These are phyloP conservation scores for Anethum foeniculum DNA, from an alignment of 140 eudicot species.

Conservation along the genomic window DNA sequence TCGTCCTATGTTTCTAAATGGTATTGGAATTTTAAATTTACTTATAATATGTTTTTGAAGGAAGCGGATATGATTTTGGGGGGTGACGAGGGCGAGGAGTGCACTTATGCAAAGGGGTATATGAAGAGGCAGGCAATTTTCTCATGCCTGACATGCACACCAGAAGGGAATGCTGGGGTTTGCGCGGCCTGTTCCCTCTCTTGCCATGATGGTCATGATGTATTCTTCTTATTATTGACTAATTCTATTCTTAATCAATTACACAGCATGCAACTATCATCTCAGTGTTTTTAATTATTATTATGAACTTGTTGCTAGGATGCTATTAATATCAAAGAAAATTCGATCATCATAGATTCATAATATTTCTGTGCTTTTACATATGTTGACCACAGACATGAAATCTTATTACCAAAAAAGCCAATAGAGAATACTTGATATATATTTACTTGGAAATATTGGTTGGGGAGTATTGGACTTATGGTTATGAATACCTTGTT, in stretches of 20 bases:
- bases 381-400: neutral
- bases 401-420: neutral
- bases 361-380: neutral
- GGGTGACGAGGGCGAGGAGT: conserved; percentile 94
- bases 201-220: conserved; percentile 99
- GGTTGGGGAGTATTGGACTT: neutral
- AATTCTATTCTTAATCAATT: neutral
- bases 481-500: neutral
- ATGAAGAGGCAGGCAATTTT: conserved; percentile 95
- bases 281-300: neutral
- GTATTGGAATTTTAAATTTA: conserved; percentile 12
- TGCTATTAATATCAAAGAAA: neutral
- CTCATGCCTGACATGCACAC: conserved; percentile 97
- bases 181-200: conserved; percentile 87
- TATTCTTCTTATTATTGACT: conserved; percentile 16
- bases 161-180: conserved; percentile 95
- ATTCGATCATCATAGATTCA: neutral
- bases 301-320: neutral
- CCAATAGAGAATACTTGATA: neutral
- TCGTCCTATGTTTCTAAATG: neutral
- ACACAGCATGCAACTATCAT: neutral
- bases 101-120: conserved; percentile 83
- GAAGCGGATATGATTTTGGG: conserved; percentile 97
- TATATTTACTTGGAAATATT: neutral
- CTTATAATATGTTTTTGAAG: conserved; percentile 20